Conservation (phyloP, 257 asterid species). For the Hygrophila difformis region DNA sequence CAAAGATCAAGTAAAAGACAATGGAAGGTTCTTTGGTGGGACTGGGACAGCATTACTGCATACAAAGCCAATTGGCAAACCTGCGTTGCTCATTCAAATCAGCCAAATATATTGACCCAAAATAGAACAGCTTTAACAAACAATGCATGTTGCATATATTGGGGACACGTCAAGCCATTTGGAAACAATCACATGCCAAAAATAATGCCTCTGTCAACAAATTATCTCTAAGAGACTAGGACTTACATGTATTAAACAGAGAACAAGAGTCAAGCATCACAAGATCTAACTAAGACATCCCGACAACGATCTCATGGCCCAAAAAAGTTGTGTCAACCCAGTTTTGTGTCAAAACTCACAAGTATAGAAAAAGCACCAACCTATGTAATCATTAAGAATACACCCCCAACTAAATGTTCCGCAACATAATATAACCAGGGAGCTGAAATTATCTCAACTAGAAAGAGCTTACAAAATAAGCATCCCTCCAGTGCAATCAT, state of each 20-base stretch:
- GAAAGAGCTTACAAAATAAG: not conserved
- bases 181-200: slow-evolving; percentile 3
- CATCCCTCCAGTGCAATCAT: not conserved
- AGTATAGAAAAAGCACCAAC: not conserved
- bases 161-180: not conserved
- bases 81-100: not conserved
- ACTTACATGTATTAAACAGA: not conserved
- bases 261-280: not conserved
- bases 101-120: not conserved
- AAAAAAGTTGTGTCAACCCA: not conserved
- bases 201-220: not conserved
- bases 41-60: not conserved
- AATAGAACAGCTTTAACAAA: not conserved
- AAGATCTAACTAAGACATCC: not conserved
- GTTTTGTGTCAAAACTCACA: not conserved
- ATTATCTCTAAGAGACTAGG: too few species aligned
- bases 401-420: not conserved
- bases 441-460: not conserved
- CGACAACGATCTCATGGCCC: not conserved
- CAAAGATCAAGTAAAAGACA: not conserved
- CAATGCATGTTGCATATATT: not conserved
- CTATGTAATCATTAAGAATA: too few species aligned
- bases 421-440: not conserved
- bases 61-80: not conserved
- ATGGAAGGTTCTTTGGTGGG: too few species aligned